Evolutionary conservation across 208 protist genomes (phyloP), one percentile per base, ranked within the genome.

Genomic region (Trypanosomatidae sp.): DNA sequence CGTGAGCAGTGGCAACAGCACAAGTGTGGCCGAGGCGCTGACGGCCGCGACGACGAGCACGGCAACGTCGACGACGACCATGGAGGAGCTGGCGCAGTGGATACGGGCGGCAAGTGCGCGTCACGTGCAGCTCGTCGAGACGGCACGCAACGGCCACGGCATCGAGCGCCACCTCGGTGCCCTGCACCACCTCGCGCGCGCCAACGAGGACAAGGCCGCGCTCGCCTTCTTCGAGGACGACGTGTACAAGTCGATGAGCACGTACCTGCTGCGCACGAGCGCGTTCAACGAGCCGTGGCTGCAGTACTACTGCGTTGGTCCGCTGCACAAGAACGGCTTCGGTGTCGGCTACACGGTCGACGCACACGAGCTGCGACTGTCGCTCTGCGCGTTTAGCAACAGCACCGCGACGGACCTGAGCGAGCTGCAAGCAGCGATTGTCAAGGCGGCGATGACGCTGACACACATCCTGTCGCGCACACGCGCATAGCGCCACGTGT

Each of bases 331-430:
- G 37, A 78, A 91, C 59, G 88, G 92, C 37, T 97, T 94, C 53
- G 92, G 92, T 10, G 46, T 97, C 3, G 84, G 79, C n/a, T 97
- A 97, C 66, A 76, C 82, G 15, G 53, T 97, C 13, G 70, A 87
- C 41, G 74, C 69, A n/a, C 42, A 93, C 6, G 53, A 74, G 33
- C 61, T 94, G 33, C 87, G 73, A n/a, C 65, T 95, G 30, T 83
- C 81, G 23, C 48, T 97, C 6, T 88, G 86, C 0, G 78, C 74
- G 13, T 87, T 88, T 42, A 81, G 60, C 24, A 83, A 77, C 46
- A 86, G 75, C 33, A 70, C 83, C 13, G 62, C 73, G 15, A 79
- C 81, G 24, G 65, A 82, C 49, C 53, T 77, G 37, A 57, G 56
- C 0, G 77, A 88, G 32, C 41, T 90, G 61, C 61, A 56, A 47